Evolutionary conservation across 1,284 basidiomycete species (phyloP), one percentile per base, ranked within the genome.

Genomic region (Jaminaea rosea): DNA sequence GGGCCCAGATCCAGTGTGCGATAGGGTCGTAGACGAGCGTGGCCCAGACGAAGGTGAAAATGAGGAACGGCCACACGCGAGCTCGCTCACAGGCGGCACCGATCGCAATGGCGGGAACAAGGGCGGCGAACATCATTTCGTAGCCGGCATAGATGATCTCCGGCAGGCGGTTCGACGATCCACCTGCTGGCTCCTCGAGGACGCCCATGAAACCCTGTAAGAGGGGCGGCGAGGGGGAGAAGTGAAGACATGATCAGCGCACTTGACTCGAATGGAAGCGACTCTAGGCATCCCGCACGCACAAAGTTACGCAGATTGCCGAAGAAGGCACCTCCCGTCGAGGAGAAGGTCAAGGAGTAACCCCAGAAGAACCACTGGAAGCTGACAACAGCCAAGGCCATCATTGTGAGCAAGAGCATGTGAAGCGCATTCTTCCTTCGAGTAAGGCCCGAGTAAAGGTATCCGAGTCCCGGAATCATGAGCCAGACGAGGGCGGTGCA

Each of bases 381-480:
- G 34, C 49, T 57, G 19, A 58, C 63, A 23, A 73, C 67, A 50
- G 69, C 69, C 44, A 73, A 66, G 0, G 70, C 62, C 27, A 67
- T 63, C 28, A 80, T 71, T 10, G 77, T 77, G 41, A 80, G 73
- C 62, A 79, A 77, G 2, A 80, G 67, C 11, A 80, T 74, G 39
- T 76, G 76, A 9, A 80, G 72, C 1, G 79, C 79, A 56, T 80
- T 80, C 62, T 80, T 80, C 34, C 89, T 79, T 49, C 88, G 80
- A 17, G 86, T 83, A 11, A 90, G 79, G 55, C 89, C 89, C 36
- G 88, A 88, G 75, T 93, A 93, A 26, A 92, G 82, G 77, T 90
- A 92, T 1, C 59, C 79, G 75, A 63, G 65, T 31, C 61, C 86
- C 83, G 52, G 85, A 83, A 60, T 88, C 75, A 79, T 78, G 63